Evolutionary conservation across 2,329 filamentous ascomycete genomes (phyloP).

Genomic region (Trichoderma sp.): DNA sequence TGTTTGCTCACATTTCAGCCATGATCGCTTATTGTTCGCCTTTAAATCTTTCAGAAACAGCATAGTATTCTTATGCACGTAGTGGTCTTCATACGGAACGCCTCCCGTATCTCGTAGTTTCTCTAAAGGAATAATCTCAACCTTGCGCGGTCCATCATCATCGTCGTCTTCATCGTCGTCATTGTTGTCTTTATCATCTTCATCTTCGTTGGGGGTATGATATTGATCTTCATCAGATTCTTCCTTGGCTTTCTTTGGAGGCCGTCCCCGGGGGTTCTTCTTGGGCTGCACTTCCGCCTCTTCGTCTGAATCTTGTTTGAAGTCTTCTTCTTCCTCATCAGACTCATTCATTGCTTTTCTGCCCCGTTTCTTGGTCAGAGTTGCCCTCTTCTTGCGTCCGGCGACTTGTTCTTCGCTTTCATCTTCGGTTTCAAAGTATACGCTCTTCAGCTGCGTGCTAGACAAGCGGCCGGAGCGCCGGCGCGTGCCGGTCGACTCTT

Average conservation of each 20-base stretch:
- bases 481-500: constrained; percentile 37
- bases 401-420: constrained; percentile 22
- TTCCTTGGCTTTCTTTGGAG: constrained; percentile 29
- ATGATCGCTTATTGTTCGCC: constrained; percentile 59
- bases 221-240: constrained; percentile 31
- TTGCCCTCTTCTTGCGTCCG: constrained; percentile 30
- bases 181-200: constrained; percentile 27
- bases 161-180: constrained; percentile 38
- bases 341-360: constrained; percentile 28
- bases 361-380: constrained; percentile 31
- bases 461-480: constrained; percentile 52
- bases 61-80: constrained; percentile 59
- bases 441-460: constrained; percentile 50
- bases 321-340: constrained; percentile 32
- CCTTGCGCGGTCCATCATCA: constrained; percentile 39
- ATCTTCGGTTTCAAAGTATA: constrained; percentile 50
- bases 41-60: constrained; percentile 61
- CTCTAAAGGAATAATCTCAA: constrained; percentile 41
- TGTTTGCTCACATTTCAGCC: constrained; percentile 55
- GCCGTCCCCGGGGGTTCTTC: constrained; percentile 31
- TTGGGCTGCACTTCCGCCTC: constrained; percentile 33
- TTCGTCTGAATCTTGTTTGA: constrained; percentile 29
- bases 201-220: constrained; percentile 31
- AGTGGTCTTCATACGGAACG: constrained; percentile 52
- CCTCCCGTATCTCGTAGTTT: constrained; percentile 40